Evolutionary conservation across 2,329 filamentous ascomycete species (phyloP), one percentile per base, ranked within the genome.

Genomic region (Exophiala mesophila): DNA sequence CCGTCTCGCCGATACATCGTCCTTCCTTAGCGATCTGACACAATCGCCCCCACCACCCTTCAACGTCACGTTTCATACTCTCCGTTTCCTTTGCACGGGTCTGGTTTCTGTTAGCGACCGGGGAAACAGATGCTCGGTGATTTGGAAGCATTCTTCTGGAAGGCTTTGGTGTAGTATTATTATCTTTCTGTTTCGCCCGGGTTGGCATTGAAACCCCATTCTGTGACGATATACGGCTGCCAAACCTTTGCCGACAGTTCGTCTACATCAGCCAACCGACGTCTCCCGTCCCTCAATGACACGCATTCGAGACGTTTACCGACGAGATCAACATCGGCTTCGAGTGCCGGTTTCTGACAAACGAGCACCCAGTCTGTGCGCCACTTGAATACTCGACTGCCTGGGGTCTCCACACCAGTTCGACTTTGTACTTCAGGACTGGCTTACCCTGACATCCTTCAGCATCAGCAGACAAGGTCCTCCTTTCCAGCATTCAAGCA

Each of bases 21-120:
- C 41, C 30, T 12, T 7, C 23, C 23, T 33, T 39, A 28, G 38
- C 32, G 41, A 29, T 40, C 36, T 39, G 24, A 45, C 35, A 42
- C 26, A 35, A 28, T 41, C 33, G 7, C n/a, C 48, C 48, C 45
- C 47, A 44, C 43, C 29, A 41, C 39, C 44, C 45, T 43, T 39
- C 39, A 30, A 40, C 42, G 10, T n/a, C 36, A 42, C 39, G 39
- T 35, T 40, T 39, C 28, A 38, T 21, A 34, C 32, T 24, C 19
- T 26, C 15, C 42, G 36, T 34, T 26, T 42, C 6, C 12, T 30
- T 36, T 34, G 33, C 34, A 20, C 45, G 21, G 34, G 20, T 23
- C 35, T 32, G 26, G 43, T 33, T 34, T 38, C 17, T 24, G 8
- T 36, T 34, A 33, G 4, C 36, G 36, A 30, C 28, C 16, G 36